phyloP scores from a whole-genome alignment of 305 asterid species.

The Fraxinus platypoda region DNA sequence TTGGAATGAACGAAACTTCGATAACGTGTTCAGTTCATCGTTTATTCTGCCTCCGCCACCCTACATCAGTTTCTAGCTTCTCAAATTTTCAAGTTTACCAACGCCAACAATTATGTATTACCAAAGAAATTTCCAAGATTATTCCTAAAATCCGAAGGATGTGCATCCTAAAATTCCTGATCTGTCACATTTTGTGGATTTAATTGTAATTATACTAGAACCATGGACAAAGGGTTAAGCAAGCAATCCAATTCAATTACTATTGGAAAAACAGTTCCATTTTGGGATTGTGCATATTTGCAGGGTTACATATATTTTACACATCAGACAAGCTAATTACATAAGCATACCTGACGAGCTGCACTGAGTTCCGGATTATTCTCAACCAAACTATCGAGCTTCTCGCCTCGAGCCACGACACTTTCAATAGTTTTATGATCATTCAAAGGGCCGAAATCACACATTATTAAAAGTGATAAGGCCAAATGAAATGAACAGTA shows the following conservation, averaged over 20 bases:
- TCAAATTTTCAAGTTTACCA: neutral
- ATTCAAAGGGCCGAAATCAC: constrained; percentile 22
- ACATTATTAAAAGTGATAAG: constrained; percentile 5
- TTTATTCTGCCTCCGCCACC: neutral
- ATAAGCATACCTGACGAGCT: constrained; percentile 71
- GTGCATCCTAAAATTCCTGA: neutral
- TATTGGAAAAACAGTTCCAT: neutral
- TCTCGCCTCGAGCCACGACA: constrained; percentile 84
- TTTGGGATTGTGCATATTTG: neutral
- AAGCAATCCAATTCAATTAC: neutral
- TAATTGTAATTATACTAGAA: neutral
- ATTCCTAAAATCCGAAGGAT: neutral
- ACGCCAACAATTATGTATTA: neutral
- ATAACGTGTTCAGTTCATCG: no score
- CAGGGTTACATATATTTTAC: neutral
- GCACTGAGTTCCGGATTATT: constrained; percentile 95
- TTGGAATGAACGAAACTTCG: no score
- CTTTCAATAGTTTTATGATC: constrained; percentile 98
- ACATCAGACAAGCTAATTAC: neutral
- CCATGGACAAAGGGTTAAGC: neutral
- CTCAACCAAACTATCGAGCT: constrained; percentile 90
- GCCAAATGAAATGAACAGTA: neutral
- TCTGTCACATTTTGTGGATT: neutral
- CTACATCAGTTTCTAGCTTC: neutral
- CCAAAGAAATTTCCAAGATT: neutral